Percentiles rank a stretch among this genome's conserved stretches.
Evolutionary conservation across 805 yeast genomes (phyloP).

Genomic region (Monosporozyma siamensis): DNA sequence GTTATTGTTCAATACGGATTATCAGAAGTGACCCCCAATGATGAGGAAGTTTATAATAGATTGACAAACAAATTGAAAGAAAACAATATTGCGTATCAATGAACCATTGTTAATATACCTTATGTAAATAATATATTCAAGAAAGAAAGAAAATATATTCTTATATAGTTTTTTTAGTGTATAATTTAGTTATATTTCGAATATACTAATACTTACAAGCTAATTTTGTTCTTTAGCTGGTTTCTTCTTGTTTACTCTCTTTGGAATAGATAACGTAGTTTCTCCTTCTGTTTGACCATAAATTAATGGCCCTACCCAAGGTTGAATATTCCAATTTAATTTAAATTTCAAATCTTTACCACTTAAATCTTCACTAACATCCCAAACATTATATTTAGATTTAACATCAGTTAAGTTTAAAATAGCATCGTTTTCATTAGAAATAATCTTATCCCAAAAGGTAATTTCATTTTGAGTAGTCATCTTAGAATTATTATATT

Average conservation of each 20-base stretch:
- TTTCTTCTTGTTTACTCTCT: not conserved
- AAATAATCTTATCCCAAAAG: constrained; percentile 84
- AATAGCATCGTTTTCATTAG: constrained; percentile 46
- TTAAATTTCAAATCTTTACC: constrained; percentile 58
- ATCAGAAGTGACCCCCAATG: constrained; percentile 47
- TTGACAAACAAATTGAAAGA: constrained; percentile 30
- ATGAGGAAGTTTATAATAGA: constrained; percentile 33
- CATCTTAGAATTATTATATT: constrained; percentile 44
- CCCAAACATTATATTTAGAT: constrained; percentile 84
- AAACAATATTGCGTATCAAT: constrained; percentile 13
- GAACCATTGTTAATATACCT: constrained; percentile 1
- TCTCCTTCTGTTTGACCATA: constrained; percentile 48
- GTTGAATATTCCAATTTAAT: constrained; percentile 89
- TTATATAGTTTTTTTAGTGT: not conserved
- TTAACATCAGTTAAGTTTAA: constrained; percentile 43
- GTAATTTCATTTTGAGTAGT: constrained; percentile 57
- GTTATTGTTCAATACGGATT: constrained; percentile 57
- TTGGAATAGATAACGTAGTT: constrained; percentile 5
- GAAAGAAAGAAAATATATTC: not conserved
- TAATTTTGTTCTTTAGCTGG: too few species aligned
- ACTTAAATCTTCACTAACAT: constrained; percentile 48
- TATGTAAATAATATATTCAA: not conserved
- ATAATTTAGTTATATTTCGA: not conserved
- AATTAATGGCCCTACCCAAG: constrained; percentile 71
- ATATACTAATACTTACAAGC: too few species aligned